Evolutionary conservation across 495 filamentous ascomycete genomes (phyloP).

Genomic region (Daldinia concentrica): DNA sequence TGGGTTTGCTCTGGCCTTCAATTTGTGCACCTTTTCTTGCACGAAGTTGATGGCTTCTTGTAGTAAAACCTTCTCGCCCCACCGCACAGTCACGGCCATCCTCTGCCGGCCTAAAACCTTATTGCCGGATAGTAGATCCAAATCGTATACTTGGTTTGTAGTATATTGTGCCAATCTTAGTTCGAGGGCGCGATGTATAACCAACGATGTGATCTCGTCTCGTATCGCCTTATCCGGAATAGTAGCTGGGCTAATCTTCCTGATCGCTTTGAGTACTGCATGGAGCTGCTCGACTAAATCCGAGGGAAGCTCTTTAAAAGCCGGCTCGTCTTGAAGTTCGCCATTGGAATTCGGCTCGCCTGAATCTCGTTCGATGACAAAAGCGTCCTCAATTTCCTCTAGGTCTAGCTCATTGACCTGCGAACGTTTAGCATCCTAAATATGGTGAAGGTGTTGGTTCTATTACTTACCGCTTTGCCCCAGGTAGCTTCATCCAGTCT

Average conservation of each 20-base stretch:
- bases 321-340: constrained; percentile 41
- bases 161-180: constrained; percentile 64
- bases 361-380: constrained; percentile 55
- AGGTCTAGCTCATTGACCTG: constrained; percentile 41
- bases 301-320: constrained; percentile 48
- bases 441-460: neutral
- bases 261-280: constrained; percentile 52
- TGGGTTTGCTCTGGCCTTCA: constrained; percentile 44
- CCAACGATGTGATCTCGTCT: constrained; percentile 51
- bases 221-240: constrained; percentile 53
- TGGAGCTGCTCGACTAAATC: constrained; percentile 53
- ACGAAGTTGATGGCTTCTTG: constrained; percentile 57
- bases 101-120: constrained; percentile 54
- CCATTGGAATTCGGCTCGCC: constrained; percentile 53
- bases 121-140: constrained; percentile 55
- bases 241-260: constrained; percentile 50
- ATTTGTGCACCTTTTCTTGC: constrained; percentile 43
- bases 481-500: constrained; percentile 51
- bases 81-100: constrained; percentile 80
- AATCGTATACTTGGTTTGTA: constrained; percentile 71
- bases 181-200: constrained; percentile 53
- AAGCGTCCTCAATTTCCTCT: constrained; percentile 56
- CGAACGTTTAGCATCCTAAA: constrained; percentile 2
- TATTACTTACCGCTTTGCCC: constrained; percentile 56
- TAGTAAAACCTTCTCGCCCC: constrained; percentile 82